Conservation (phyloP, 306 rosid genomes). For the Cyamopsis tetragonoloba region DNA sequence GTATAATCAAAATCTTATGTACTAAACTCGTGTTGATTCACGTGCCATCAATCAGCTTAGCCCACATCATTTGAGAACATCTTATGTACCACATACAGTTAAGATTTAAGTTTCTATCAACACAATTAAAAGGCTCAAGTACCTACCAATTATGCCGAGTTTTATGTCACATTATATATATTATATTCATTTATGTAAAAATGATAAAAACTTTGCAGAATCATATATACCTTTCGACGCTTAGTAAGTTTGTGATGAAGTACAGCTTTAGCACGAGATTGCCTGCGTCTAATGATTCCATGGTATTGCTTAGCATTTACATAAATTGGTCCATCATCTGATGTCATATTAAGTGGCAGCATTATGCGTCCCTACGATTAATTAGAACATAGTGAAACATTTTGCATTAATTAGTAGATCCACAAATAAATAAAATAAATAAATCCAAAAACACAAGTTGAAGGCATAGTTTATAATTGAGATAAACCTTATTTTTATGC, state of each 20-base stretch:
- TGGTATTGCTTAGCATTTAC: conserved; percentile 97
- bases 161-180: too few species aligned
- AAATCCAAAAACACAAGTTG: neutral
- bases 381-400: conserved; percentile 20
- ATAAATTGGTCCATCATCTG: conserved; percentile 86
- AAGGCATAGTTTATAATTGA: conserved; percentile 3
- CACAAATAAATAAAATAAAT: conserved; percentile 1
- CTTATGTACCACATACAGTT: too few species aligned
- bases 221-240: conserved; percentile 71
- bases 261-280: conserved; percentile 86
- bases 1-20: too few species aligned
- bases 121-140: too few species aligned
- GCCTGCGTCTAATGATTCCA: conserved; percentile 89
- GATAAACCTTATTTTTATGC: too few species aligned
- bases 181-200: neutral
- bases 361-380: conserved; percentile 74
- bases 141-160: too few species aligned
- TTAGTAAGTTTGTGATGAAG: conserved; percentile 48
- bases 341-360: conserved; percentile 79
- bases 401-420: conserved; percentile 4
- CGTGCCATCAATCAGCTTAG: too few species aligned
- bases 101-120: too few species aligned
- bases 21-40: too few species aligned
- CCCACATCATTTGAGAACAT: too few species aligned
- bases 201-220: neutral